Base-by-base conservation (phyloP, 768 basidiomycete genomes). In the Boletus tylopilopsis region DNA sequence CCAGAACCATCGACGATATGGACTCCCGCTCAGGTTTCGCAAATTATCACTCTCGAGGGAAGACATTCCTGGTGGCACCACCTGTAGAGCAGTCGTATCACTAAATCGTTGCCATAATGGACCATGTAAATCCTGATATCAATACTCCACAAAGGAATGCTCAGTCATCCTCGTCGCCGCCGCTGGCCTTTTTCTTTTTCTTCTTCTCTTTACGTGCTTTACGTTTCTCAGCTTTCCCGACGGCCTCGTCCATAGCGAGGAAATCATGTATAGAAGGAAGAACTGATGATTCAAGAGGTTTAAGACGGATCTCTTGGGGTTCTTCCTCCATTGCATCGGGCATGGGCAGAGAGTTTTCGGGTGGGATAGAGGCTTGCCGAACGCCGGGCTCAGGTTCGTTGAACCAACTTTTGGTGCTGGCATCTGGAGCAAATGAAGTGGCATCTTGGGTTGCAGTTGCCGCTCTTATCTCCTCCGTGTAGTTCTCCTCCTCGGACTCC, bases 181-280 rank as follows among this genome's bases (percentile, higher is more conserved):
- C 64, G n/a, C 50, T 56, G 23, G 42, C 53, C 27, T 54, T 66
- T 45, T 71, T 72, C 18, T 69, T 73, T 21, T 70, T 70, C 59
- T 80, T 82, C 58, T 90, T 89, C 48, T 90, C 87, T 65, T 90
- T 93, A 47, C 80, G 76, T 54, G 86, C 83, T 55, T 75, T 79
- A 55, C 84, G 75, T 64, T 90, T 90, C 47, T 84, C 79, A 13
- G 75, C 74, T 50, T 78, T 77, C 54, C 78, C 80, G 6, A 77
- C 80, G 15, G 80, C 85, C 33, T 80, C 74, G 54, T 93, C 88
- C 73, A 87, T 80, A 6, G 84, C 86, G 33, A 97, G 71, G 51
- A 96, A 76, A 24, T 90, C 87, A 43, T 80, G 80, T 64, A 95
- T 88, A 15, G 90, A 92, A 29, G 90, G 89, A 16, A 94, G 60